Conservation (phyloP, 306 rosid species). For the Cucumis cinereus region DNA sequence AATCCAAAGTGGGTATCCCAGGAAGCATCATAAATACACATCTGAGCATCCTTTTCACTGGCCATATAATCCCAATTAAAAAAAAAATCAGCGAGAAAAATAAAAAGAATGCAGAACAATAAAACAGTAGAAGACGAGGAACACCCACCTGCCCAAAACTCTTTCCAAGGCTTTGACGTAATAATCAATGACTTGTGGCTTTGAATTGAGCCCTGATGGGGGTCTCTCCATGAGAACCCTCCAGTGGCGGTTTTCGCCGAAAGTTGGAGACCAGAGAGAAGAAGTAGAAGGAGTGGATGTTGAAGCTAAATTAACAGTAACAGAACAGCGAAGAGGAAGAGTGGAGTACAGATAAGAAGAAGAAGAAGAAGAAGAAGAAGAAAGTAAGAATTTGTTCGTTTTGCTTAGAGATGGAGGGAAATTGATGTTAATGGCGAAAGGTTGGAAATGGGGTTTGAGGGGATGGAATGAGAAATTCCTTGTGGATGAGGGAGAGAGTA, state of each 20-base stretch:
- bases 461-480: slow-evolving; percentile 20
- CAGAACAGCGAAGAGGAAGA: slow-evolving; percentile 10
- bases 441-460: slow-evolving; percentile 16
- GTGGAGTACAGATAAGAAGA: slow-evolving; percentile 12
- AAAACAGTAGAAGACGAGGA: neutral
- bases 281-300: slow-evolving; percentile 21
- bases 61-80: slow-evolving; percentile 10
- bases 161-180: slow-evolving; percentile 39
- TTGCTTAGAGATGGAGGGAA: slow-evolving; percentile 15
- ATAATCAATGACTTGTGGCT: slow-evolving; percentile 34
- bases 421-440: slow-evolving; percentile 19
- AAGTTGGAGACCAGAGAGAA: slow-evolving; percentile 20
- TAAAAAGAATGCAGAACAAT: neutral
- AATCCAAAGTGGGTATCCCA: slow-evolving; percentile 48
- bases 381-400: slow-evolving; percentile 8
- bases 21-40: slow-evolving; percentile 72
- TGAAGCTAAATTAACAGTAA: slow-evolving; percentile 20
- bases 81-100: slow-evolving; percentile 5
- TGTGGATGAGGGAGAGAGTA: slow-evolving; percentile 22
- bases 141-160: slow-evolving; percentile 50
- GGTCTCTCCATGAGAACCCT: slow-evolving; percentile 59
- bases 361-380: slow-evolving; percentile 22
- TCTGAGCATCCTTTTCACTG: slow-evolving; percentile 76
- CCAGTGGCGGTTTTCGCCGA: slow-evolving; percentile 47
- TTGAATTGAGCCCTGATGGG: slow-evolving; percentile 34